A percentile compares a stretch with the other conserved stretches of the same genome.
These are phyloP conservation scores for Auriscalpium microsporum DNA, from an alignment of 768 basidiomycete genomes.

Conservation along the genomic window DNA sequence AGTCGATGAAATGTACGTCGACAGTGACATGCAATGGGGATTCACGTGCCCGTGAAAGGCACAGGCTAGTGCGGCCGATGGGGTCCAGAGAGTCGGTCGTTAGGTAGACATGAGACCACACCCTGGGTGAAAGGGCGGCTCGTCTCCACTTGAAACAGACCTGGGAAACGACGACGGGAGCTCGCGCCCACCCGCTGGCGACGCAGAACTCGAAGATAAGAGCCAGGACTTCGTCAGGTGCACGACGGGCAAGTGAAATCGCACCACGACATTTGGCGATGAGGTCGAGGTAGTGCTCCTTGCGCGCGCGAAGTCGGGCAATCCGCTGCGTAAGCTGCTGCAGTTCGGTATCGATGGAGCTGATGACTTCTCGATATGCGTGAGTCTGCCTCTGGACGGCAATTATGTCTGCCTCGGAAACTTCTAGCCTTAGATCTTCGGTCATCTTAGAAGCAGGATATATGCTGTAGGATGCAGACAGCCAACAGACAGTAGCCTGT, in stretches of 20 bases:
- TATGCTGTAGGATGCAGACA: too few relatives aligned
- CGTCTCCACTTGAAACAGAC: slow-evolving; percentile 54
- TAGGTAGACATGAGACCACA: slow-evolving; percentile 52
- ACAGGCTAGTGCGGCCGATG: slow-evolving; percentile 35
- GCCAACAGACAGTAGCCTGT: too few relatives aligned
- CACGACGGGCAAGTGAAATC: slow-evolving; percentile 46
- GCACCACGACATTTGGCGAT: slow-evolving; percentile 38
- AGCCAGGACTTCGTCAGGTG: slow-evolving; percentile 47
- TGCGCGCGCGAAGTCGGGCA: slow-evolving; percentile 35
- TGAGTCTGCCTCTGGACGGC: slow-evolving; percentile 16
- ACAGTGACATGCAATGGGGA: slow-evolving; percentile 39
- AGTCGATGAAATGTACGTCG: slow-evolving; percentile 27
- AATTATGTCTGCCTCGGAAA: slow-evolving; percentile 15
- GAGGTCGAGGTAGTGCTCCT: slow-evolving; percentile 31
- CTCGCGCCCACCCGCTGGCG: slow-evolving; percentile 41
- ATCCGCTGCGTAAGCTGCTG: slow-evolving; percentile 31
- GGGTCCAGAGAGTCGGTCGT: slow-evolving; percentile 37
- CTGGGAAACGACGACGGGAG: slow-evolving; percentile 47
- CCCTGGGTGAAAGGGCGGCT: slow-evolving; percentile 39
- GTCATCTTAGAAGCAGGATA: too few relatives aligned
- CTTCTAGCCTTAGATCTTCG: not conserved
- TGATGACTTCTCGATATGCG: slow-evolving; percentile 34
- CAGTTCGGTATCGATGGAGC: slow-evolving; percentile 34
- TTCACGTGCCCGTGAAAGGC: slow-evolving; percentile 40
- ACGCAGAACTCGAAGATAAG: slow-evolving; percentile 46